Percentiles rank a stretch among this genome's conserved stretches.
Conservation (phyloP, 495 filamentous ascomycete genomes). For the Hapsidospora chrysogenum region DNA sequence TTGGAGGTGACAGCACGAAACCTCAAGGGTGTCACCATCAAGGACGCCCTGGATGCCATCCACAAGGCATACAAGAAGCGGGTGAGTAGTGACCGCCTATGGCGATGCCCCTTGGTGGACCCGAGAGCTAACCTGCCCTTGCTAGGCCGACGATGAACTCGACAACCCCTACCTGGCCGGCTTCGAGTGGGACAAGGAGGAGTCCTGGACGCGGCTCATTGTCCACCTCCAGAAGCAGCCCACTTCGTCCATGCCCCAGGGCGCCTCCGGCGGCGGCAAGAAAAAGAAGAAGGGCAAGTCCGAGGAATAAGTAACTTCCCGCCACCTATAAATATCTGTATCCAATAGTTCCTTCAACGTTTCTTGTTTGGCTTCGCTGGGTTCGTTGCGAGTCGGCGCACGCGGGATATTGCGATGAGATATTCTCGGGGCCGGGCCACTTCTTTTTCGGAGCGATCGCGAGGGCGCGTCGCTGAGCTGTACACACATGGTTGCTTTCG, state of each 20-base stretch:
- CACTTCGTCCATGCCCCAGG: slow-evolving; percentile 20
- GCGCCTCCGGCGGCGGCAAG: slow-evolving; percentile 38
- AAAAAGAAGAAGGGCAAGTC: slow-evolving; percentile 49
- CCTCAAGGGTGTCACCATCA: slow-evolving; percentile 83
- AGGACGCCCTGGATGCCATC: slow-evolving; percentile 86
- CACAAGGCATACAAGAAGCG: slow-evolving; percentile 90
- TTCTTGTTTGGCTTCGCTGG: slow-evolving; percentile 2
- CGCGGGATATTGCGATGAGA: slow-evolving; percentile 8
- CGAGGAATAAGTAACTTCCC: slow-evolving; percentile 21
- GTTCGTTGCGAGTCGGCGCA: slow-evolving; percentile 2
- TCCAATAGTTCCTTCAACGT: slow-evolving; percentile 6
- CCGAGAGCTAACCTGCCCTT: not conserved
- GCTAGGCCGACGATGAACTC: slow-evolving; percentile 83
- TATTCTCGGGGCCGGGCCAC: slow-evolving; percentile 6
- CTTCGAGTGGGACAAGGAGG: slow-evolving; percentile 90
- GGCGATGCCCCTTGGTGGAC: too few species aligned
- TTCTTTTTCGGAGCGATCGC: too few species aligned
- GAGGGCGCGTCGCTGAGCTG: too few species aligned
- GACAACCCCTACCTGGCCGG: slow-evolving; percentile 68
- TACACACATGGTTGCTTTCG: too few species aligned
- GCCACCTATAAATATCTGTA: slow-evolving; percentile 5
- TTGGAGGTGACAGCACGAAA: slow-evolving; percentile 78
- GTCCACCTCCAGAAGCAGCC: slow-evolving; percentile 67
- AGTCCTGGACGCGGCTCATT: slow-evolving; percentile 53
- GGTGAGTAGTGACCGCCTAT: slow-evolving; percentile 26